Base-by-base conservation (phyloP, 176 grass and related monocot genomes). In the Rhynchospora pubera region DNA sequence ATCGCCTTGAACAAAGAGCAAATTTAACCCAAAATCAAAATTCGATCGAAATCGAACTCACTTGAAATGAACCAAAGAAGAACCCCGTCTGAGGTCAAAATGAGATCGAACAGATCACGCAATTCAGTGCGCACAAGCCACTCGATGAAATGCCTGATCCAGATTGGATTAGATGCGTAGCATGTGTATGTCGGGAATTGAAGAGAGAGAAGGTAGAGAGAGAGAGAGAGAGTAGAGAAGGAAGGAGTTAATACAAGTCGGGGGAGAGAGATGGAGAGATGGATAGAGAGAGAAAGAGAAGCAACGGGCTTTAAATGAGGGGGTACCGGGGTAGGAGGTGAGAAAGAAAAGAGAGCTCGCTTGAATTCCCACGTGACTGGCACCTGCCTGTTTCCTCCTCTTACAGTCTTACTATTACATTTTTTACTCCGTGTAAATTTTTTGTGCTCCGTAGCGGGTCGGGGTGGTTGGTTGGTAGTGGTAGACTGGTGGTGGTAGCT, bases 251-350 rank as follows among this genome's bases (percentile, higher is more conserved):
- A 50, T 50, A 47, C 62, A 30, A 10, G 3, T 5, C 63, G 39
- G 23, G 24, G 10, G 65, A 51, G 48, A 51, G 10, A 51, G 48
- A 11, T 2, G 6, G 10, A 11, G 48, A 11, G 48, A n/a, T n/a
- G n/a, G 32, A 23, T 7, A 7, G 12, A 23, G 57, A 48, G 55
- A 78, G 77, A 21, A 14, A 81, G 59, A 64, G 34, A 47, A 21
- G 21, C 79, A 81, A 65, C 79, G 79, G 79, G 79, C 58, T 82
- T 64, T 82, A 82, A 82, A 82, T 82, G 79, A 82, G 43, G 18
- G 9, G 26, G n/a, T n/a, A n/a, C n/a, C n/a, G n/a, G n/a, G n/a
- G 23, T 19, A 70, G 66, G 42, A 70, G 18, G 15, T 61, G 77
- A 80, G 57, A 80, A 59, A 60, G 68, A 45, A 69, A 44, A 69